These are phyloP conservation scores for Aspergillus indologenus DNA, from an alignment of 495 filamentous ascomycete species.

Conservation along the genomic window DNA sequence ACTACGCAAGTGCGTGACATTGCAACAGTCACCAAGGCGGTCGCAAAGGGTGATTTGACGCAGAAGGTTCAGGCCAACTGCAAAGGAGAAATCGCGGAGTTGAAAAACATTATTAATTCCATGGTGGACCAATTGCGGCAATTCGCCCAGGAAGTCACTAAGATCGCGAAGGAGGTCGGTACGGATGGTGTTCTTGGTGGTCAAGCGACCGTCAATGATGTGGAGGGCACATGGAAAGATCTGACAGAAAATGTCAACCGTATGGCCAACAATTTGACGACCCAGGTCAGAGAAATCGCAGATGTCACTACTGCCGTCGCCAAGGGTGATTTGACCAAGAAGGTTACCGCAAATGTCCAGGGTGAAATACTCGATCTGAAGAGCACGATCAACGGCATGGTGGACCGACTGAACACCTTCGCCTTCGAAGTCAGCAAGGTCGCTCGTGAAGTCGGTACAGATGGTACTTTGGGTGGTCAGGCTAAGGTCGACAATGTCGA, in stretches of 20 bases:
- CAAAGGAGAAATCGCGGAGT: slow-evolving; percentile 90
- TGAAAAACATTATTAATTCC: slow-evolving; percentile 97
- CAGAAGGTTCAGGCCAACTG: slow-evolving; percentile 97
- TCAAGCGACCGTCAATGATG: slow-evolving; percentile 94
- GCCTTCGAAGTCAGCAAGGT: slow-evolving; percentile 99
- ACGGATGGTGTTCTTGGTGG: slow-evolving; percentile 94
- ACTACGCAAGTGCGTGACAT: slow-evolving; percentile 98
- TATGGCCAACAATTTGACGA: slow-evolving; percentile 98
- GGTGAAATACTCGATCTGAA: slow-evolving; percentile 95
- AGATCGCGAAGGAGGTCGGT: slow-evolving; percentile 95
- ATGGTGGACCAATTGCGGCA: slow-evolving; percentile 98
- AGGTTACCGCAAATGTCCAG: slow-evolving; percentile 92
- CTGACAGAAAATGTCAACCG: slow-evolving; percentile 97
- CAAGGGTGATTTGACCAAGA: slow-evolving; percentile 88
- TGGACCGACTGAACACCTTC: slow-evolving; percentile 94
- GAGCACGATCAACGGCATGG: slow-evolving; percentile 99
- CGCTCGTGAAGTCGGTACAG: slow-evolving; percentile 95
- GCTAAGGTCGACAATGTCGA: slow-evolving; percentile 97
- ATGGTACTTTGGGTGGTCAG: slow-evolving; percentile 92
- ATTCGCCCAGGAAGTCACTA: slow-evolving; percentile 96
- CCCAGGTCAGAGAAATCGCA: slow-evolving; percentile 96
- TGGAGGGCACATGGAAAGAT: slow-evolving; percentile 96
- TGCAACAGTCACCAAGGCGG: slow-evolving; percentile 96
- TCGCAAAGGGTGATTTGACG: slow-evolving; percentile 92
- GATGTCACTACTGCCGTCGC: slow-evolving; percentile 97